A percentile compares a stretch with the other conserved stretches of the same genome.
These are phyloP conservation scores for Citrus mangshanensis DNA, from an alignment of 345 rosid species.

Conservation along the genomic window DNA sequence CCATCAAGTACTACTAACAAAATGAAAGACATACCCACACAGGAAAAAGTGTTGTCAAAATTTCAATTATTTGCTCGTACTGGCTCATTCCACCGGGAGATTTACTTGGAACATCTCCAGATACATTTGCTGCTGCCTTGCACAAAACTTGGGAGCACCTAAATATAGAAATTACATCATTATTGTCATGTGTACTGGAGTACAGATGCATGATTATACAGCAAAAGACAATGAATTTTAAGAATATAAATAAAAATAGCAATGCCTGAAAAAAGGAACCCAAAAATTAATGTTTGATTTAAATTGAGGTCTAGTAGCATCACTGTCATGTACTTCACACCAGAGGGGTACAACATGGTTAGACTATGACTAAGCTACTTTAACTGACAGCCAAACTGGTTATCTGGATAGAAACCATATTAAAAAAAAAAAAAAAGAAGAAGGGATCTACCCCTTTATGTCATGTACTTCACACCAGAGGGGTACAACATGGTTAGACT, in stretches of 20 bases:
- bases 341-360: neutral
- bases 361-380: neutral
- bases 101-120: constrained; percentile 60
- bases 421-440: too few species aligned
- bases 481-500: neutral
- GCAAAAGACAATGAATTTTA: neutral
- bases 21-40: constrained; percentile 60
- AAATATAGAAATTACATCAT: constrained; percentile 15
- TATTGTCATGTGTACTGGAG: neutral
- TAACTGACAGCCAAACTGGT: neutral
- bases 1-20: neutral
- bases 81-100: constrained; percentile 51
- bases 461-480: neutral
- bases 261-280: neutral
- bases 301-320: neutral
- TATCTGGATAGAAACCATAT: neutral
- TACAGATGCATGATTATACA: neutral
- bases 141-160: constrained; percentile 47
- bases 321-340: neutral
- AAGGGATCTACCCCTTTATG: neutral
- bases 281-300: neutral
- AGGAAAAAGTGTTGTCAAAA: constrained; percentile 86
- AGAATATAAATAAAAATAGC: neutral
- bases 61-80: constrained; percentile 79
- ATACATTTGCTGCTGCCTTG: constrained; percentile 59